phyloP scores from a whole-genome alignment of 2,329 filamentous ascomycete species.

The Fusarium bactridioides region DNA sequence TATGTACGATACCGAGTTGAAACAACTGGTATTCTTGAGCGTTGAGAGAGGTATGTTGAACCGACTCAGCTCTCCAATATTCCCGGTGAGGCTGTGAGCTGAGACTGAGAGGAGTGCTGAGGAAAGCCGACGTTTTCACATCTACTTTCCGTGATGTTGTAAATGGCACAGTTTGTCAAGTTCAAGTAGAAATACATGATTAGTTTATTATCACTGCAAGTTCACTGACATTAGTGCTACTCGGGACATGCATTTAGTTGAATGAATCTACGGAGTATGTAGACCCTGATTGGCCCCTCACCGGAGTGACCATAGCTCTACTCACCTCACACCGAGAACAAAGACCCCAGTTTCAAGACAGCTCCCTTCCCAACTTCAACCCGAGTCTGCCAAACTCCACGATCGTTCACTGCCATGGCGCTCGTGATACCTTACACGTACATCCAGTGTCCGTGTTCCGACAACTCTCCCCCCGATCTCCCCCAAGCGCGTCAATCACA shows the following conservation, averaged over 20 bases:
- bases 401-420: conserved; percentile 51
- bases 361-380: conserved; percentile 23
- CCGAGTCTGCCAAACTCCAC: conserved; percentile 24
- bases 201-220: neutral
- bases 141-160: neutral
- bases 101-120: neutral
- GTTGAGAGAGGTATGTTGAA: neutral
- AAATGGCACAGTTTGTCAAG: neutral
- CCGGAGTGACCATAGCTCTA: conserved; percentile 1
- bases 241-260: neutral
- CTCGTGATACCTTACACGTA: conserved; percentile 68
- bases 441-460: conserved; percentile 72
- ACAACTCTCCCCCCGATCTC: conserved; percentile 49
- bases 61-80: neutral
- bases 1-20: neutral
- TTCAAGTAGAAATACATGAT: neutral
- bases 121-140: neutral
- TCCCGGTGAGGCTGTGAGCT: neutral
- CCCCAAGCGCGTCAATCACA: conserved; percentile 42
- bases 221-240: neutral
- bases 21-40: neutral
- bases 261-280: neutral
- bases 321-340: conserved; percentile 31
- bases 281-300: conserved; percentile 22
- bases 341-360: conserved; percentile 26